These are phyloP conservation scores for Leucosporidium creatinivorum DNA, from an alignment of 768 basidiomycete species.

Conservation along the genomic window DNA sequence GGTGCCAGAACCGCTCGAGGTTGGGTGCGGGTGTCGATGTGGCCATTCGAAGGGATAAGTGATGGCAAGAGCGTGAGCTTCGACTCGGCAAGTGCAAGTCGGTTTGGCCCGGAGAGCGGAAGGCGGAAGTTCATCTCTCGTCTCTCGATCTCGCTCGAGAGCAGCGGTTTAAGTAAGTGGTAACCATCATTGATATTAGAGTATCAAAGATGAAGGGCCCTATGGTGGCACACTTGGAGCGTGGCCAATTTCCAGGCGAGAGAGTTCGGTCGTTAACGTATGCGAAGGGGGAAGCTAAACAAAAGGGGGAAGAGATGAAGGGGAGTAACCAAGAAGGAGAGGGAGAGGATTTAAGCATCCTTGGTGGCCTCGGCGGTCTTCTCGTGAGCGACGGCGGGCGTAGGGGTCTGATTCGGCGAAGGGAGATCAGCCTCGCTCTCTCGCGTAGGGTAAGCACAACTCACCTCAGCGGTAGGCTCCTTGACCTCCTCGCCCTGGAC, in stretches of 20 bases:
- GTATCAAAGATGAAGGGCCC: background rate
- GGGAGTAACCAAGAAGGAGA: background rate
- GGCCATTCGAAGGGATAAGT: background rate
- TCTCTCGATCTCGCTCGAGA: too few species aligned
- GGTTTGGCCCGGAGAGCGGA: background rate
- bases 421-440: background rate
- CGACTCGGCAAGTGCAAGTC: background rate
- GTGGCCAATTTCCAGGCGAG: background rate
- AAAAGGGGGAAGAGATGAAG: background rate
- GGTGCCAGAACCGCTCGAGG: constrained; percentile 25
- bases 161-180: too few species aligned
- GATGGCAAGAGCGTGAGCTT: background rate
- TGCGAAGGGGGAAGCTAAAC: background rate
- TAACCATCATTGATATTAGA: too few species aligned
- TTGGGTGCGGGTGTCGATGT: background rate
- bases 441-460: background rate
- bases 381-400: constrained; percentile 1
- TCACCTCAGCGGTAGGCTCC: constrained; percentile 27
- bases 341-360: background rate
- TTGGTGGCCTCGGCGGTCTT: background rate
- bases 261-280: background rate
- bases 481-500: constrained; percentile 25
- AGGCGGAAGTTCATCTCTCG: background rate
- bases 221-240: background rate
- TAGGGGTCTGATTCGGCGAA: background rate